Conservation (phyloP, 495 filamentous ascomycete species). For the Penicillium soppii region DNA sequence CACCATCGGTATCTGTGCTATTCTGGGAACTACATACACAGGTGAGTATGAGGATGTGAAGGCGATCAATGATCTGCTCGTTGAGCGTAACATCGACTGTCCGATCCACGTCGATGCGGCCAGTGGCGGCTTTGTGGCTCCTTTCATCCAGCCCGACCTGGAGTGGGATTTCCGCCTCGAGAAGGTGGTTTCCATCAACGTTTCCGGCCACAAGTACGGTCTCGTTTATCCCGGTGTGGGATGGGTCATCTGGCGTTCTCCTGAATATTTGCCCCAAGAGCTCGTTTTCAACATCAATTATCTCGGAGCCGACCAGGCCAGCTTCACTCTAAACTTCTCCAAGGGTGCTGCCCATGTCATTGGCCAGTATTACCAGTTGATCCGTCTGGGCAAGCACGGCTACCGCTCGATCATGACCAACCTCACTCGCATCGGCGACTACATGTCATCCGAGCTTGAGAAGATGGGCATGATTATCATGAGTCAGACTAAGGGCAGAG, state of each 20-base stretch:
- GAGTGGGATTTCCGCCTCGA: conserved; percentile 87
- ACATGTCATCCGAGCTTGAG: conserved; percentile 67
- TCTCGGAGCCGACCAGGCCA: conserved; percentile 90
- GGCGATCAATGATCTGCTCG: conserved; percentile 78
- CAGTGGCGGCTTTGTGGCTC: conserved; percentile 84
- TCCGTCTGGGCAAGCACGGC: conserved; percentile 85
- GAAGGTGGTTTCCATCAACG: conserved; percentile 88
- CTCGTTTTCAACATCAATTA: conserved; percentile 99
- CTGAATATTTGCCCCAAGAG: conserved; percentile 81
- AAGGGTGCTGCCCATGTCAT: conserved; percentile 91
- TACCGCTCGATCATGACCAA: conserved; percentile 87
- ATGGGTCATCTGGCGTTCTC: conserved; percentile 86
- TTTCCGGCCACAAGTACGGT: conserved; percentile 87
- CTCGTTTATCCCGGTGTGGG: conserved; percentile 86
- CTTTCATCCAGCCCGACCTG: conserved; percentile 78
- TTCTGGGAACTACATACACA: conserved; percentile 91
- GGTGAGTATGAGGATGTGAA: conserved; percentile 94
- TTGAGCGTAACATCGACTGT: conserved; percentile 67
- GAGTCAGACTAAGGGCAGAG: conserved; percentile 70
- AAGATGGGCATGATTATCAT: conserved; percentile 80
- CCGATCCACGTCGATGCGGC: conserved; percentile 93
- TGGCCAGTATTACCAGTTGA: conserved; percentile 94
- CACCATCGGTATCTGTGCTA: conserved; percentile 89
- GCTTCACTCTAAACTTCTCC: conserved; percentile 96
- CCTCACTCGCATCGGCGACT: conserved; percentile 78